Base-by-base conservation (phyloP, 441 rosid genomes). In the Adansonia gregorii region DNA sequence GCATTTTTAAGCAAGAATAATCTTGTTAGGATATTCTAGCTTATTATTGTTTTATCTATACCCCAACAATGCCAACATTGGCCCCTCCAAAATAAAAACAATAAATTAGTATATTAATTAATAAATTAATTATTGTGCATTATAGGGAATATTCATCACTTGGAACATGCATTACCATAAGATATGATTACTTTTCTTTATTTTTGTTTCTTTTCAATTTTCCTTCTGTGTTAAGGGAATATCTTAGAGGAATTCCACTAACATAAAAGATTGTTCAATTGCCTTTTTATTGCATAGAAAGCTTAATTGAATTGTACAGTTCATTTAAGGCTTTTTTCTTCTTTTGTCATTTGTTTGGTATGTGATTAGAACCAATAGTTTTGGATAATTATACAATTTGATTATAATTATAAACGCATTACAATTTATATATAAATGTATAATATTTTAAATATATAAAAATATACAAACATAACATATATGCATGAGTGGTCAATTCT, bases 131-230 rank as follows among this genome's bases (percentile, higher is more conserved):
- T 22, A 48, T 49, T 48, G 73, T 69, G 43, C 41, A 69, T 24
- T 69, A 22, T 27, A 48, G 19, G 58, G 73, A 69, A 48, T 69
- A 69, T 69, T 69, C 73, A 48, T 48, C 56, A 49, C 59, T 69
- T 48, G 49, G 59, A 22, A 48, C 73, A 69, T 69, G 20, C 78
- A 63, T 64, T 72, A 63, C 61, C 41, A 8, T 11, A 64, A 63
- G 49, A 64, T 22, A 75, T 73, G 67, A 41, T 58, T 46, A 43
- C 7, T 67, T 73, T 58, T 54, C 43, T 72, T 58, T 8, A 24
- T 8, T 51, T 3, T 43, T 20, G 5, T 56, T 41, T 12, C 0
- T 59, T 74, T 46, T 46, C 4, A 14, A 20, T 17, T 73, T 73
- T 12, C 67, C 54, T 73, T 61, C 3, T 63, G 5, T 43, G 27